phyloP scores from a whole-genome alignment of 2,329 filamentous ascomycete species.

The Geosmithia morbida region DNA sequence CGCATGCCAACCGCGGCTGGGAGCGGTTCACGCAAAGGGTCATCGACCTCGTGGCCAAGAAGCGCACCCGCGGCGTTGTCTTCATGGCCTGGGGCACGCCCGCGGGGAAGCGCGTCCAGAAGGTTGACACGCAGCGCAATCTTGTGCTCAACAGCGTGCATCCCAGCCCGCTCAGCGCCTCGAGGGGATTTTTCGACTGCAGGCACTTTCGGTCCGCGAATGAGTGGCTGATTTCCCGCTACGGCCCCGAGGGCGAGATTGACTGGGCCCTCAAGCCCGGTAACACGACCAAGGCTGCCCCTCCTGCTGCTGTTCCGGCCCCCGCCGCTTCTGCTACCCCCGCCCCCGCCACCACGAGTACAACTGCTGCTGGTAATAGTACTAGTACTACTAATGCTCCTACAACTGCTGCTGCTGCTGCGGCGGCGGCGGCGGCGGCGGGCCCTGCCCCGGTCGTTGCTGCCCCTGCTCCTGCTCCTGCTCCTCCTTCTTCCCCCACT shows the following conservation, averaged over 20 bases:
- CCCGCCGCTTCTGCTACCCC: no score
- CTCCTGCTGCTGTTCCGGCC: conserved; percentile 1
- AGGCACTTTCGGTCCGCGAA: conserved; percentile 73
- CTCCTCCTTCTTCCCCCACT: neutral
- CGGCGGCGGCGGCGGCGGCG: no score
- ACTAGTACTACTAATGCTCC: no score
- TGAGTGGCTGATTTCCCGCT: conserved; percentile 66
- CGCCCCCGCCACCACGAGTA: neutral
- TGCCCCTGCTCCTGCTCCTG: no score
- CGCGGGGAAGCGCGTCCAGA: conserved; percentile 64
- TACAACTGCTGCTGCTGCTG: neutral
- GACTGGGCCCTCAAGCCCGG: conserved; percentile 58
- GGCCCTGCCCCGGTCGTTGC: no score
- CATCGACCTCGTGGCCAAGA: conserved; percentile 72
- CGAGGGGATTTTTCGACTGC: conserved; percentile 69
- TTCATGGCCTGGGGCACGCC: conserved; percentile 90
- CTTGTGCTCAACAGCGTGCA: conserved; percentile 78
- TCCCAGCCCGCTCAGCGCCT: conserved; percentile 82
- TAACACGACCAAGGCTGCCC: conserved; percentile 14
- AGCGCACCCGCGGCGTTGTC: conserved; percentile 68
- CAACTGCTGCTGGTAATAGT: neutral
- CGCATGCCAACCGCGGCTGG: conserved; percentile 79
- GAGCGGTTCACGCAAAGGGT: conserved; percentile 84
- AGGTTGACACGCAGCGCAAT: conserved; percentile 60
- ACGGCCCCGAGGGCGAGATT: conserved; percentile 68